Evolutionary conservation across 2,329 filamentous ascomycete genomes (phyloP).

Genomic region (Pseudocercospora crystallina): DNA sequence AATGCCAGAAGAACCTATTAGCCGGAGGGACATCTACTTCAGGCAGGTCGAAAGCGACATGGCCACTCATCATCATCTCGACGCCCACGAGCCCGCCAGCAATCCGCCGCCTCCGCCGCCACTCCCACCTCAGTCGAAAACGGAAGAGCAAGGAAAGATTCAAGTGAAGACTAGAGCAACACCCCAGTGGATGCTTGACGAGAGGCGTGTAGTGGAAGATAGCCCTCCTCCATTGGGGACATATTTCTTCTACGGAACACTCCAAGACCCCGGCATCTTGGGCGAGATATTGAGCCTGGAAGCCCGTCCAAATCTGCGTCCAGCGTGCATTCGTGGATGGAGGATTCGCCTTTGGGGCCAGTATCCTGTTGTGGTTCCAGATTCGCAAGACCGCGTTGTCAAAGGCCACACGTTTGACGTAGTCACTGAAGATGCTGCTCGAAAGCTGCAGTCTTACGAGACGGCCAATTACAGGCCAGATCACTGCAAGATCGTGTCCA

Average conservation of each 20-base stretch:
- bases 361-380: slow-evolving; percentile 43
- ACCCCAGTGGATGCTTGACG: no score
- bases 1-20: no score
- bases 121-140: no score
- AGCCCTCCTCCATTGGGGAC: slow-evolving; percentile 31
- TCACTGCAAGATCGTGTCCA: slow-evolving; percentile 33
- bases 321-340: slow-evolving; percentile 36
- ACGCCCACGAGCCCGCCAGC: no score
- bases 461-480: slow-evolving; percentile 43
- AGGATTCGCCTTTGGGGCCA: slow-evolving; percentile 39
- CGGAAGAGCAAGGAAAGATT: no score
- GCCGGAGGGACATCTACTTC: no score
- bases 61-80: no score
- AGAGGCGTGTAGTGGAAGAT: no score
- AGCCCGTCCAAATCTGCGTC: slow-evolving; percentile 24
- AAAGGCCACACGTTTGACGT: slow-evolving; percentile 37
- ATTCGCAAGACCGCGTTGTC: slow-evolving; percentile 19
- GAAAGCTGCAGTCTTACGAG: slow-evolving; percentile 38
- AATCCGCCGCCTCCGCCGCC: no score
- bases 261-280: slow-evolving; percentile 37
- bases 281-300: slow-evolving; percentile 34
- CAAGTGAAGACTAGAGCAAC: no score
- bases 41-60: no score
- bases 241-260: slow-evolving; percentile 43
- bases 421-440: slow-evolving; percentile 33